A percentile compares a stretch with the other conserved stretches of the same genome.
phyloP scores from a whole-genome alignment of 1,284 basidiomycete genomes.

The Pascua guehoae region DNA sequence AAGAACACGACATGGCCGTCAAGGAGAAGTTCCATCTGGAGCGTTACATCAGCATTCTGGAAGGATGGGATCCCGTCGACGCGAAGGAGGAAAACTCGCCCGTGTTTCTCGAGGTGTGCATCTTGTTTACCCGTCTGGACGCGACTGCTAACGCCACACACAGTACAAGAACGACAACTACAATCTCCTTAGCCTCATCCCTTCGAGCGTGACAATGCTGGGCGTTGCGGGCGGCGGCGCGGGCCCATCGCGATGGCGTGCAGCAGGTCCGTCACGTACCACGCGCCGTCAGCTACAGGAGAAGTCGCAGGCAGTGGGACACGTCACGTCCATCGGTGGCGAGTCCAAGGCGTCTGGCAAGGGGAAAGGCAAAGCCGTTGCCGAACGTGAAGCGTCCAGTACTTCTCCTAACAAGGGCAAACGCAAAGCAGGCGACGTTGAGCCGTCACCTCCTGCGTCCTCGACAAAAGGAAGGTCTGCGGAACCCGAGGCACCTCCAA shows the following conservation, averaged over 20 bases:
- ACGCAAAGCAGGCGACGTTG: too few species aligned
- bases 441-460: too few species aligned
- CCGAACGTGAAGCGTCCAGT: neutral
- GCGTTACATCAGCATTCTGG: constrained; percentile 66
- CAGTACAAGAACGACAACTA: constrained; percentile 35
- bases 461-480: too few species aligned
- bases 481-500: too few species aligned
- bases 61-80: constrained; percentile 65
- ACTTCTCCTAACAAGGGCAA: neutral
- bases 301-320: constrained; percentile 30
- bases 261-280: constrained; percentile 24
- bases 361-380: constrained; percentile 14
- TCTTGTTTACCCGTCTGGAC: constrained; percentile 21
- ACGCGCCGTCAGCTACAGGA: constrained; percentile 40
- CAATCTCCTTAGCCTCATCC: constrained; percentile 33
- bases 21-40: constrained; percentile 83
- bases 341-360: constrained; percentile 14
- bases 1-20: constrained; percentile 71
- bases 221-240: constrained; percentile 9
- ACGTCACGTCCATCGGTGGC: constrained; percentile 14
- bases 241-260: constrained; percentile 29
- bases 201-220: constrained; percentile 3
- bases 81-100: constrained; percentile 69
- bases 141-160: constrained; percentile 3
- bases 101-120: constrained; percentile 65